Base-by-base conservation (phyloP, 2,329 filamentous ascomycete genomes). In the Stagonosporopsis vannaccii region DNA sequence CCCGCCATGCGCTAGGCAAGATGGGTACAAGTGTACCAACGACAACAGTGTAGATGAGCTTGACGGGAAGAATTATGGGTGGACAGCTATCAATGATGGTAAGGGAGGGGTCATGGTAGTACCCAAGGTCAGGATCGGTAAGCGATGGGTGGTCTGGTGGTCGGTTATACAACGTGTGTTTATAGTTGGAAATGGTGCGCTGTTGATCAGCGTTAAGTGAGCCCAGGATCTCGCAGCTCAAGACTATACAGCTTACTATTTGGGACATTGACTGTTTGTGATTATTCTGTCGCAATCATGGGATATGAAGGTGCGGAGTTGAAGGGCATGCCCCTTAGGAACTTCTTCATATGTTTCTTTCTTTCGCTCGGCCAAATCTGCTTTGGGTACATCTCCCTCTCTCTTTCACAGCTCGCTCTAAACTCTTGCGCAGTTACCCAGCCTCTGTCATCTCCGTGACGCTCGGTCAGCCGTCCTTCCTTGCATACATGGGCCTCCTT, bases 301-400 rank as follows among this genome's bases (percentile, higher is more conserved):
- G 32, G 17, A 4, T 8, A 39, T 6, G 35, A 48, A 37, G 20
- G 45, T 39, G 13, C 19, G 25, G 30, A 46, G 3, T 7, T 43
- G 4, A 43, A 43, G 40, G 40, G 40, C 12, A 43, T 43, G 40
- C 40, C 40, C 40, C 25, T 43, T n/a, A 30, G 13, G n/a, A 43
- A 43, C 17, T 43, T 43, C 26, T 32, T 43, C 25, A 30, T 43
- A 5, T 43, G 40, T 13, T 43, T 43, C 40, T 43, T 30, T 17
- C 40, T 43, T 8, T 43, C 40, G 8, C 40, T 43, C 13, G 40
- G 40, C 9, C 40, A 43, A n/a, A 43, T 43, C 8, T 43, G 40
- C 26, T 43, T 43, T 43, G 40, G 40, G 40, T 43, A 43, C 3
- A 17, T 25, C 39, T 11, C 12, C 20, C 6, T 6, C 32, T 12